phyloP scores from a whole-genome alignment of 345 rosid species.

The Bruguiera sexangula region DNA sequence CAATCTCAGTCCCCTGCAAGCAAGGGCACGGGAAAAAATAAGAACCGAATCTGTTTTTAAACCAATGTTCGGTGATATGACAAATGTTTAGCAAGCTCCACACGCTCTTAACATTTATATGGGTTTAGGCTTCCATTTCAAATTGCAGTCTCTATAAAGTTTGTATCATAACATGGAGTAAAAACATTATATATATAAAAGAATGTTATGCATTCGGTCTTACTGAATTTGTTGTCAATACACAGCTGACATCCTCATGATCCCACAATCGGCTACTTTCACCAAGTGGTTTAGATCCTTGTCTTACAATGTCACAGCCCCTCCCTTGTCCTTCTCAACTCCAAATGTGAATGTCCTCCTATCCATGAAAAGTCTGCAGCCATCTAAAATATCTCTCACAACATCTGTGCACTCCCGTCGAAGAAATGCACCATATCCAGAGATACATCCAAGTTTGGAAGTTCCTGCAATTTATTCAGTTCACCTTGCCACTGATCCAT shows the following conservation, averaged over 20 bases:
- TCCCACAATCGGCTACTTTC: neutral
- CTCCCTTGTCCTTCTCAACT: neutral
- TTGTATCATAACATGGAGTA: neutral
- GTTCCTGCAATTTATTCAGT: constrained; percentile 1
- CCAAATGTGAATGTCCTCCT: neutral
- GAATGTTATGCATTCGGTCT: neutral
- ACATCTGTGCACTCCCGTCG: neutral
- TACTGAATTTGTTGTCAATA: neutral
- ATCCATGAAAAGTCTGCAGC: neutral
- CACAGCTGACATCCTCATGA: neutral
- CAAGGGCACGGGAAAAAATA: neutral
- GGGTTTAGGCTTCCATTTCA: neutral
- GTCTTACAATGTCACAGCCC: neutral
- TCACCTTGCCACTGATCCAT: constrained; percentile 14
- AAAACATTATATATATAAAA: neutral
- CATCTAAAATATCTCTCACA: neutral
- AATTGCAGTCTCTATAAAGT: neutral
- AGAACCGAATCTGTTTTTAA: too few species aligned
- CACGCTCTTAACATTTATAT: too few species aligned
- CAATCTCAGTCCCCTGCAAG: neutral
- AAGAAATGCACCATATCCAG: constrained; percentile 12
- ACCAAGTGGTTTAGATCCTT: neutral
- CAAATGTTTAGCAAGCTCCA: too few species aligned
- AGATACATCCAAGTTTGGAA: constrained; percentile 11
- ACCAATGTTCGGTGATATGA: too few species aligned